Evolutionary conservation across 106 monocot genomes (phyloP), one percentile per base, ranked within the genome.

Genomic region (Platanthera zijinensis): DNA sequence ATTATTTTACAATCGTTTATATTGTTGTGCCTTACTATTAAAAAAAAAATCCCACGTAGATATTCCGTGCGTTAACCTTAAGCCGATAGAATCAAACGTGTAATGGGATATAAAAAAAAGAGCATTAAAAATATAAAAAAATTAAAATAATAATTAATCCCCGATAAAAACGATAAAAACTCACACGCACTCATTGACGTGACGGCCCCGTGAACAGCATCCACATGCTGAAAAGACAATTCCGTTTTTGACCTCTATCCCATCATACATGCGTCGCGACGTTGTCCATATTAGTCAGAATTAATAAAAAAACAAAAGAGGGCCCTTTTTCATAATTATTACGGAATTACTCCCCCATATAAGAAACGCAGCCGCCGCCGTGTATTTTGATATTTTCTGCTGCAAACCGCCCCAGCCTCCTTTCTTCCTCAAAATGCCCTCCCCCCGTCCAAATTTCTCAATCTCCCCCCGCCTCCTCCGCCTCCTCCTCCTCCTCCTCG

Each of bases 381-480:
- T 32, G 45, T 47, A 15, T 61, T 71, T 46, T 21, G 6, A 7
- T 22, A 69, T 69, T 50, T 59, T 14, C 48, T 5, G n/a, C n/a
- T n/a, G n/a, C n/a, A n/a, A n/a, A n/a, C 48, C 48, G 4, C 71
- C 72, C 39, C 15, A 30, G 9, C 7, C 19, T 32, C 39, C 0
- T 11, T 10, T 51, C 5, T 21, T 47, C 51, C 74, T 78, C 74
- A 57, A 66, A 73, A 84, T 80, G 80, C 74, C 77, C 64, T n/a
- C 57, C 10, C 28, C 52, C n/a, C 66, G 51, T 64, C 74, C 61
- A 71, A 75, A 21, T 28, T 51, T 51, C 51, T 71, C 61, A 13
- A 30, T 71, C 18, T 57, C 50, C 22, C 22, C 51, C 28, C 21
- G 22, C 32, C 32, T 32, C 32, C 32, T 9, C 25, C 70, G 45